Base-by-base conservation (phyloP, 257 asterid genomes). In the Solanum pimpinellifolium region DNA sequence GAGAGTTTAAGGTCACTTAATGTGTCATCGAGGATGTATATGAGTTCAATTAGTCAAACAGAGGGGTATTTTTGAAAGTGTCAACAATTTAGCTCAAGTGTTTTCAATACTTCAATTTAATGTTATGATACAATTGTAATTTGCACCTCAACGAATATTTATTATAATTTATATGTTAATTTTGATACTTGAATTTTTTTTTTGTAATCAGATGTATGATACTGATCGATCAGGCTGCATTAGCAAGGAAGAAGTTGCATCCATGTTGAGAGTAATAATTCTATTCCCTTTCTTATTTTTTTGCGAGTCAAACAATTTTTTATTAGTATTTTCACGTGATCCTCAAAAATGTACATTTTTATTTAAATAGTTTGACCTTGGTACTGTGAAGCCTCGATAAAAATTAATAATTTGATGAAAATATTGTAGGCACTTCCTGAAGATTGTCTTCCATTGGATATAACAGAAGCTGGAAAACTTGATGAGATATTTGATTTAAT, bases 201-300 rank as follows among this genome's bases (percentile, higher is more conserved):
- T 9, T 80, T 59, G 29, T 86, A 46, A 73, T 86, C 91, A 95
- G 98, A 93, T 95, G 98, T 95, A 94, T 16, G 97, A 95, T 68
- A 93, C 93, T 7, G 97, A 95, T 83, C 94, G 96, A 27, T 95
- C 98, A 3, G 98, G 98, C 80, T 94, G 92, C 94, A 95, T 94
- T 75, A 94, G 96, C 92, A 95, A 93, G 90, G 98, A 95, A 87
- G 98, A 94, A 88, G 92, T 95, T 31, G 95, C 98, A 68, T 94
- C 98, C 16, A 94, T 95, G 92, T 90, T 95, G 18, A 90, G 93
- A 91, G 98, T 95, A 90, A 89, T 16, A 83, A 4, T 78, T 68
- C 15, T 35, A 62, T 33, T 65, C 2, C 89, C 6, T 9, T 70
- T 18, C 21, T 81, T 5, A 66, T 25, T 13, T 44, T 44, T 65